Conservation (phyloP, 148 eudicot genomes). For the Limonium bicolor region DNA sequence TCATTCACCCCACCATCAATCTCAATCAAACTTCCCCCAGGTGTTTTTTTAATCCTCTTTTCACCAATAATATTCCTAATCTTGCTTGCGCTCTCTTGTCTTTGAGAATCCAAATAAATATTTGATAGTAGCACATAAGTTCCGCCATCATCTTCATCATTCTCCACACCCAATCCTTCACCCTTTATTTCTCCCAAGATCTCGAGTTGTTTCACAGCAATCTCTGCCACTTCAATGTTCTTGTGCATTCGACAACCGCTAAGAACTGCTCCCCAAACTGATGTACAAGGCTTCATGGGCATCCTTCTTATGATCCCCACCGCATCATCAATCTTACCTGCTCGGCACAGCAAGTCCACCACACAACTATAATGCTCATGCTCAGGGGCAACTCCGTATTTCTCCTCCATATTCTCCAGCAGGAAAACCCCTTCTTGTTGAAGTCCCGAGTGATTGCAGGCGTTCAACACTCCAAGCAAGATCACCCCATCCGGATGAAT, state of each 20-base stretch:
- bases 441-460: slow-evolving; percentile 52
- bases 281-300: slow-evolving; percentile 56
- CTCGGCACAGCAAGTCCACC: slow-evolving; percentile 60
- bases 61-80: slow-evolving; percentile 26
- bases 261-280: slow-evolving; percentile 50
- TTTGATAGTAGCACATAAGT: slow-evolving; percentile 28
- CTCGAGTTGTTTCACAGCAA: too few relatives aligned
- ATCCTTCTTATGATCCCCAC: slow-evolving; percentile 25
- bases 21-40: slow-evolving; percentile 29
- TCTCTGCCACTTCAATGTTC: slow-evolving; percentile 36
- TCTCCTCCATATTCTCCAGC: slow-evolving; percentile 32
- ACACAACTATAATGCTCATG: slow-evolving; percentile 63
- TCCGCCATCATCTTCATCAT: slow-evolving; percentile 30
- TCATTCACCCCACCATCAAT: slow-evolving; percentile 16
- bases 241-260: slow-evolving; percentile 50
- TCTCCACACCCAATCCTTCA: too few relatives aligned
- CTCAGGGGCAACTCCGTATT: slow-evolving; percentile 23
- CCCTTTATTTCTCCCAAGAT: too few relatives aligned
- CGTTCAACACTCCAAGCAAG: slow-evolving; percentile 34
- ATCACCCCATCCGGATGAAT: slow-evolving; percentile 39
- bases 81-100: slow-evolving; percentile 26
- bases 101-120: slow-evolving; percentile 27
- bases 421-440: slow-evolving; percentile 29
- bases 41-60: slow-evolving; percentile 29
- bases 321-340: slow-evolving; percentile 39